These are phyloP conservation scores for Phytophthora vignae DNA, from an alignment of 352 stramenopile species.

Conservation along the genomic window DNA sequence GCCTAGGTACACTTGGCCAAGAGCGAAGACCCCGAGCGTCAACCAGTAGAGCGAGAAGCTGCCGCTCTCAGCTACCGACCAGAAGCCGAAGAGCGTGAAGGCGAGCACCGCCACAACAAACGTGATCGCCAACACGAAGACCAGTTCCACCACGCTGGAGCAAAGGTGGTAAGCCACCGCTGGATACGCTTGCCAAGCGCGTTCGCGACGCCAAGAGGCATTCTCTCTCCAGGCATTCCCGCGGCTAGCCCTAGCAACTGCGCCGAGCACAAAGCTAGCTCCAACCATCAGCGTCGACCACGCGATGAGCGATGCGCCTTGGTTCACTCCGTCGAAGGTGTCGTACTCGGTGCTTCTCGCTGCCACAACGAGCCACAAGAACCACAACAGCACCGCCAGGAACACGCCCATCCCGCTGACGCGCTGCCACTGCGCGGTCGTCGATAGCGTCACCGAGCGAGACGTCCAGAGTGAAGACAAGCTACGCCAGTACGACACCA, in stretches of 20 bases:
- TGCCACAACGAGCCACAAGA: conserved; percentile 30
- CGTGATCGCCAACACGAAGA: conserved; percentile 20
- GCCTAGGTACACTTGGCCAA: conserved; percentile 31
- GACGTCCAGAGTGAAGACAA: conserved; percentile 13
- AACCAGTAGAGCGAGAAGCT: conserved; percentile 39
- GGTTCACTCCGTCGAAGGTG: conserved; percentile 37
- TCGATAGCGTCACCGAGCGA: conserved; percentile 6
- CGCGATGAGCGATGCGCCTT: conserved; percentile 31
- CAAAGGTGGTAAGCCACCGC: conserved; percentile 27
- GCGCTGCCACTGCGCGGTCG: conserved; percentile 17
- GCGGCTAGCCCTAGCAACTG: conserved; percentile 13
- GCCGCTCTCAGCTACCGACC: conserved; percentile 21
- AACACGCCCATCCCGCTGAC: conserved; percentile 16
- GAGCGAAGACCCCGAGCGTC: conserved; percentile 24
- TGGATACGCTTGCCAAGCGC: conserved; percentile 34
- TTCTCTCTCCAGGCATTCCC: conserved; percentile 27
- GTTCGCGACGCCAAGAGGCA: conserved; percentile 35
- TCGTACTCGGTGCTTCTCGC: conserved; percentile 34
- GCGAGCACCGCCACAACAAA: conserved; percentile 22
- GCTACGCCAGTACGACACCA: conserved; percentile 37
- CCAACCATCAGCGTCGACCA: conserved; percentile 36
- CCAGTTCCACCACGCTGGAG: conserved; percentile 24
- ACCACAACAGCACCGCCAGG: conserved; percentile 18
- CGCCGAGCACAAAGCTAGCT: conserved; percentile 16
- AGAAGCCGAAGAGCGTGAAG: conserved; percentile 31